Conservation (phyloP, 306 rosid genomes). For the Ammopiptanthus mongolicus region DNA sequence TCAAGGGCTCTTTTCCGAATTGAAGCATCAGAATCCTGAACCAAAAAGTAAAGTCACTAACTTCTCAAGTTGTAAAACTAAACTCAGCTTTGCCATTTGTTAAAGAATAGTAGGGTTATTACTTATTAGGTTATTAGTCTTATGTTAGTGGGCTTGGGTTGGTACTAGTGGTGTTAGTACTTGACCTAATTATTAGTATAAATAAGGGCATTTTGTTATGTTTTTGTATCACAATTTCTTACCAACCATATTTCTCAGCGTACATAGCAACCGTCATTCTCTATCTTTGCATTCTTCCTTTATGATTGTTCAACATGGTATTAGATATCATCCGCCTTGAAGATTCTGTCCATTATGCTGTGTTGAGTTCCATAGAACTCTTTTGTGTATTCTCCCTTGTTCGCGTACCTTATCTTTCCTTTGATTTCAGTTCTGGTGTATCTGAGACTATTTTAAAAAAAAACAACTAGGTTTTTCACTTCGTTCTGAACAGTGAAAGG, state of each 20-base stretch:
- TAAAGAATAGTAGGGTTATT: not conserved
- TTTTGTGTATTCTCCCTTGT: too few relatives aligned
- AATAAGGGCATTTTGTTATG: not conserved
- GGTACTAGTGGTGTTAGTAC: not conserved
- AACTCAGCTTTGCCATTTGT: not conserved
- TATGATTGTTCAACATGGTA: not conserved
- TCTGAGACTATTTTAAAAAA: too few relatives aligned
- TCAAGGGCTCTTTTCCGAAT: constrained; percentile 97
- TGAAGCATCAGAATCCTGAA: constrained; percentile 93
- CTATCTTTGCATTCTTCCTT: not conserved
- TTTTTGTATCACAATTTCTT: not conserved
- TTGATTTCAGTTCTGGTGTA: too few relatives aligned
- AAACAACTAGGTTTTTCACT: too few relatives aligned
- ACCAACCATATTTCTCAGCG: not conserved
- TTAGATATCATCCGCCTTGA: too few relatives aligned
- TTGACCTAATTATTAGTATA: not conserved
- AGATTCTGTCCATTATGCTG: too few relatives aligned
- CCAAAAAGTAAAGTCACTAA: constrained; percentile 26
- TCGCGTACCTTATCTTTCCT: too few relatives aligned
- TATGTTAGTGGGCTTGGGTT: not conserved
- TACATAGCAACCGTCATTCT: not conserved
- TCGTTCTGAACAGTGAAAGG: too few relatives aligned
- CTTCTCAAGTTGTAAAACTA: constrained; percentile 24
- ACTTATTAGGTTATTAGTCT: not conserved
- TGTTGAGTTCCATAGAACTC: too few relatives aligned